Base-by-base conservation (phyloP, 345 rosid genomes). In the Erucastrum elatum region DNA sequence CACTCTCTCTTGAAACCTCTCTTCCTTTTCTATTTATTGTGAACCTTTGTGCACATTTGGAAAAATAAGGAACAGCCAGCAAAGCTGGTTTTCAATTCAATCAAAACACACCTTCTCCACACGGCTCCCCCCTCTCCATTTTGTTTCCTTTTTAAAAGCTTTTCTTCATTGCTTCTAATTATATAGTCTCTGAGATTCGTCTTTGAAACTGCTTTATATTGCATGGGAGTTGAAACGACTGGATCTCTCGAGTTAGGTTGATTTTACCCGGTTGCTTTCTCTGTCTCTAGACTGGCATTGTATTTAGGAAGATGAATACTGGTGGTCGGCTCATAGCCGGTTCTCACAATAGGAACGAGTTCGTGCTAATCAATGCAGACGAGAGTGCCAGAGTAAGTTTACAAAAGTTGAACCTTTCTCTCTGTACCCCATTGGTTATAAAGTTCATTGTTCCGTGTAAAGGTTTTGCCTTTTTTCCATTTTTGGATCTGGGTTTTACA, bases 301-400 rank as follows among this genome's bases (percentile, higher is more conserved):
- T 53, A 1, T 56, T 64, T 55, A 80, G 69, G 26, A 27, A 25
- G 8, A 92, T 91, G 97, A 87, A 86, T 62, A 82, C 97, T 51
- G 85, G 87, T 71, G 97, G 93, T 37, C 82, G 97, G 49, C 94
- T 93, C 11, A 75, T 93, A 64, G 96, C 97, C n/a, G 97, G 97
- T 82, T 93, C 97, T 77, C 97, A 93, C 78, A 90, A 89, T 30
- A 84, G 97, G 79, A 93, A 93, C 55, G 97, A 93, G 96, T 88
- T 93, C 76, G 80, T 93, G 61, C 86, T 93, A 65, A 92, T 92
- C 79, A 89, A 89, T 83, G 94, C 91, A 26, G 97, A 92, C 70
- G 97, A 89, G 49, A 80, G 79, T 76, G 88, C 87, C 17, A 71
- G 91, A 80, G 97, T 92, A 89, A 87, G 89, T 2, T 9, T 29